Evolutionary conservation across 208 protist genomes (phyloP).

Genomic region (Naegleria fowleri): DNA sequence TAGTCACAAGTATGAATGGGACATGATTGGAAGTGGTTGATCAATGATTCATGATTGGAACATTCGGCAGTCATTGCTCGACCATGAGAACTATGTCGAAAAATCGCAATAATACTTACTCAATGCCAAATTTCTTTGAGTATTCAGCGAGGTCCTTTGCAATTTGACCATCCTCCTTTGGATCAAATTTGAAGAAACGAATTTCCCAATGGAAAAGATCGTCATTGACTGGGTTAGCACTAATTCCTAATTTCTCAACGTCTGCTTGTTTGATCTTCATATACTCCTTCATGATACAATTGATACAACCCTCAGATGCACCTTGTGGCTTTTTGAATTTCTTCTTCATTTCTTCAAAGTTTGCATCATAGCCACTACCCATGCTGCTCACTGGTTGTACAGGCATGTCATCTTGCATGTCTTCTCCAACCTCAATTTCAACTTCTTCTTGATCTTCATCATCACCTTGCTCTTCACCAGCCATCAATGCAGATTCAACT

Average conservation of each 20-base stretch:
- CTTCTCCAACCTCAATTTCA: constrained; percentile 22
- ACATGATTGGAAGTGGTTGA: background rate
- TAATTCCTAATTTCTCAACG: constrained; percentile 38
- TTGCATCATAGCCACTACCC: background rate
- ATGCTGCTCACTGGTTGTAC: background rate
- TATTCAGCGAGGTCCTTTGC: constrained; percentile 38
- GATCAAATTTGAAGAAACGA: constrained; percentile 49
- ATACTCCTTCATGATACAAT: constrained; percentile 41
- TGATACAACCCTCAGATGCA: constrained; percentile 26
- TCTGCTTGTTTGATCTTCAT: constrained; percentile 27
- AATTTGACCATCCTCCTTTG: constrained; percentile 32
- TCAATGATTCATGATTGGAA: background rate
- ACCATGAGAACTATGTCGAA: no score
- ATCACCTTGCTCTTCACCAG: constrained; percentile 24
- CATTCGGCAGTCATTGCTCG: no score
- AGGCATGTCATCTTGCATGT: background rate
- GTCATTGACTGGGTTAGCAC: constrained; percentile 42
- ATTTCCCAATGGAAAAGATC: constrained; percentile 57
- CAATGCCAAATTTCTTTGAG: constrained; percentile 15
- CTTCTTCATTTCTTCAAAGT: constrained; percentile 34
- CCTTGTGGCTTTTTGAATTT: constrained; percentile 28
- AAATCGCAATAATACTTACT: constrained; percentile 26
- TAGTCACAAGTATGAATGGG: background rate
- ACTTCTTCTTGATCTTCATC: constrained; percentile 37
- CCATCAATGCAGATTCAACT: background rate